These are phyloP conservation scores for Sisymbrium irio DNA, from an alignment of 345 rosid genomes.

Conservation along the genomic window DNA sequence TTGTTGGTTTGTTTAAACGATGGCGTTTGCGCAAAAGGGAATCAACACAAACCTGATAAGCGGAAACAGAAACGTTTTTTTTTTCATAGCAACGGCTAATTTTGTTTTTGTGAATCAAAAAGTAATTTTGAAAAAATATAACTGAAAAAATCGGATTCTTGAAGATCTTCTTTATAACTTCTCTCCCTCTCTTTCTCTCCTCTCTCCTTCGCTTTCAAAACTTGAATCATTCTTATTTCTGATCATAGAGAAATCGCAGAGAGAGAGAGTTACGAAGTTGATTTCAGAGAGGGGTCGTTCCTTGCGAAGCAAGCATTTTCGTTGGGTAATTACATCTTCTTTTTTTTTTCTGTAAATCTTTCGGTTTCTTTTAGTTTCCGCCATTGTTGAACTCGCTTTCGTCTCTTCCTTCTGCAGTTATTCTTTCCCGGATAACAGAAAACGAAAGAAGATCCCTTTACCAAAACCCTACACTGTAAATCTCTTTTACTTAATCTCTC, in stretches of 20 bases:
- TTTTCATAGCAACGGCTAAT: constrained; percentile 21
- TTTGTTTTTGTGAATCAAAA: neutral
- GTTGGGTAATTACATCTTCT: constrained; percentile 3
- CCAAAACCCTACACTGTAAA: constrained; percentile 10
- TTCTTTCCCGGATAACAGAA: constrained; percentile 10
- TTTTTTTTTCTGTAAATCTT: neutral
- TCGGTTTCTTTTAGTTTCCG: neutral
- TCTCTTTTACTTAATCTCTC: neutral
- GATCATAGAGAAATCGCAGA: neutral
- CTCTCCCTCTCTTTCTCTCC: neutral
- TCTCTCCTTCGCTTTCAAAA: constrained; percentile 24
- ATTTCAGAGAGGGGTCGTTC: neutral
- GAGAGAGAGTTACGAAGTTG: constrained; percentile 13
- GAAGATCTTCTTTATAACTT: constrained; percentile 29
- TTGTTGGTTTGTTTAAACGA: neutral
- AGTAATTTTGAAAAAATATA: neutral
- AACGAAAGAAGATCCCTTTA: constrained; percentile 1
- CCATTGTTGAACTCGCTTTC: constrained; percentile 13
- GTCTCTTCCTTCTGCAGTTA: constrained; percentile 19
- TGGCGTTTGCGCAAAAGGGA: neutral
- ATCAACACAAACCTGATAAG: neutral
- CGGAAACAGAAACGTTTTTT: constrained; percentile 7
- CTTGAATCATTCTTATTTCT: constrained; percentile 9
- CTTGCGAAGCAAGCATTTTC: constrained; percentile 20
- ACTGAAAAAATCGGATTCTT: constrained; percentile 34